Conservation (phyloP, 345 rosid genomes). For the Pugionium dolabratum region DNA sequence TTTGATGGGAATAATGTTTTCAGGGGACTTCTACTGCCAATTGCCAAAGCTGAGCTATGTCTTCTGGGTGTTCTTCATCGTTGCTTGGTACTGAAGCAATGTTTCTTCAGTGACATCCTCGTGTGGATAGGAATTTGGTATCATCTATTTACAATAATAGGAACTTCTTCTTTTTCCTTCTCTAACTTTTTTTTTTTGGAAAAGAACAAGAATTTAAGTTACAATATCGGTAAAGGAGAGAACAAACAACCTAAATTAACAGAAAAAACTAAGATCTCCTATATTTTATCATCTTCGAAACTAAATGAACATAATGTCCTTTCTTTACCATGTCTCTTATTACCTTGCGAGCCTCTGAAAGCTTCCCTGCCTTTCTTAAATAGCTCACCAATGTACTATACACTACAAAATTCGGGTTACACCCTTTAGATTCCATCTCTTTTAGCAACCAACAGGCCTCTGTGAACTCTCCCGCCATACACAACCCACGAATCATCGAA, state of each 20-base stretch:
- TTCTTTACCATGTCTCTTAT: constrained; percentile 70
- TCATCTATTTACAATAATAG: neutral
- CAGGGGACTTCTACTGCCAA: neutral
- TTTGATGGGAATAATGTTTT: constrained; percentile 11
- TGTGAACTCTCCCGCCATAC: constrained; percentile 66
- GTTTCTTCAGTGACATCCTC: constrained; percentile 7
- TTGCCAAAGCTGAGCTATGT: constrained; percentile 1
- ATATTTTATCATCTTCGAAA: constrained; percentile 53
- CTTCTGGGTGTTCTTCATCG: neutral
- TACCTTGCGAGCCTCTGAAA: constrained; percentile 65
- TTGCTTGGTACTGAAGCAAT: neutral
- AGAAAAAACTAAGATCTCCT: constrained; percentile 45
- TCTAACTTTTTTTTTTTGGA: no score
- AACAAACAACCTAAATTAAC: constrained; percentile 32
- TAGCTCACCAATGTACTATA: constrained; percentile 76
- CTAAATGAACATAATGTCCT: constrained; percentile 65
- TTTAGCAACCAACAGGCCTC: constrained; percentile 74
- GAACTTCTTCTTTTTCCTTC: no score
- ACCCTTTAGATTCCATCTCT: constrained; percentile 83
- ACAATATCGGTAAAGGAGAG: constrained; percentile 20
- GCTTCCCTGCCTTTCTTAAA: constrained; percentile 75
- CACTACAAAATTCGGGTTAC: constrained; percentile 81
- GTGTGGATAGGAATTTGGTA: neutral
- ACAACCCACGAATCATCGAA: constrained; percentile 82
- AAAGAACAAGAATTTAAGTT: no score